Base-by-base conservation (phyloP, 2,329 filamentous ascomycete species). In the Conoideocrella luteorostrata region DNA sequence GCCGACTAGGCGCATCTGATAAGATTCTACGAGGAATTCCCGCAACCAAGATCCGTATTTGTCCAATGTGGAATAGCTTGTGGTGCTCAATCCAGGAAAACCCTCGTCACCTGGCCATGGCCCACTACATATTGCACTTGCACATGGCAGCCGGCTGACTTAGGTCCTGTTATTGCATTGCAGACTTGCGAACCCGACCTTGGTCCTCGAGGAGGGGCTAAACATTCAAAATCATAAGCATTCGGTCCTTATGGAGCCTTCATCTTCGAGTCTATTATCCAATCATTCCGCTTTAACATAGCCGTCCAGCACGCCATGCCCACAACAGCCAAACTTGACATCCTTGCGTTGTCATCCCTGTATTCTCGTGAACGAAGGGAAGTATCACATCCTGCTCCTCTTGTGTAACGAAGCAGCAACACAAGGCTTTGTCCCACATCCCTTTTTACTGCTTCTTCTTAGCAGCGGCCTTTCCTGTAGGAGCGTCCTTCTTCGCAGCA, bases 401-500 rank as follows among this genome's bases (percentile, higher is more conserved):
- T n/a, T n/a, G n/a, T n/a, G n/a, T n/a, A n/a, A n/a, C n/a, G n/a
- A n/a, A n/a, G n/a, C n/a, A n/a, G n/a, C n/a, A n/a, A n/a, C n/a
- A n/a, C n/a, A n/a, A 12, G 12, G 13, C 28, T 10, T 18, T 18
- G n/a, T 20, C 4, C 7, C 38, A 6, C 20, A 3, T 10, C 18
- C 28, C 5, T 23, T 18, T 33, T 46, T 53, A 59, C 53, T 65
- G 60, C 55, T 66, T 65, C 57, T 66, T 67, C 56, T 65, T 66
- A 28, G 50, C 46, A 28, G 56, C 47, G 30, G 58, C 53, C 50
- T 61, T 61, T 43, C 46, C 49, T 32, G 42, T 22, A 9, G 55
- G 47, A 10, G 55, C 48, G 43, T 56, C 55, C 53, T 58, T 56
- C 50, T 63, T 48, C 5, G 43, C 55, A 53, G 82, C 77, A 50